phyloP scores from a whole-genome alignment of 306 rosid species.

The Fagus crenata region DNA sequence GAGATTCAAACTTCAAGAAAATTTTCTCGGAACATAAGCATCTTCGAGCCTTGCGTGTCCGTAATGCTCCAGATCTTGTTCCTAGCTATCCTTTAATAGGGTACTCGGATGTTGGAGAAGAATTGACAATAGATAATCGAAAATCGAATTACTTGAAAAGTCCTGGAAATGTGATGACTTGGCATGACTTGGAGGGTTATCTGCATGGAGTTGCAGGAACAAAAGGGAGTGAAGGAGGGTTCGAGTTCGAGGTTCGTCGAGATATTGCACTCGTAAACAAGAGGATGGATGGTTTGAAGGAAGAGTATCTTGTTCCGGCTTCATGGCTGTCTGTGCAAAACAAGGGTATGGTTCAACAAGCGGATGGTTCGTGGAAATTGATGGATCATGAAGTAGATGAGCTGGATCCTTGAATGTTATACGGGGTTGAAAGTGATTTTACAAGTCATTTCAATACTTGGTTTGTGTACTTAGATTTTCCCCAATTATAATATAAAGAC shows the following conservation, averaged over 20 bases:
- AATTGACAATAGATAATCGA: conserved; percentile 54
- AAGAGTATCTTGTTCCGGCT: conserved; percentile 60
- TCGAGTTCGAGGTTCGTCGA: conserved; percentile 57
- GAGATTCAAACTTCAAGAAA: conserved; percentile 56
- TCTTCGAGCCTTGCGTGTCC: conserved; percentile 45
- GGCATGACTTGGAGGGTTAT: conserved; percentile 83
- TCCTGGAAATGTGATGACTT: conserved; percentile 56
- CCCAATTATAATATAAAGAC: no score
- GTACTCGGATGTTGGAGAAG: conserved; percentile 67
- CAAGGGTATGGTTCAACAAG: conserved; percentile 84
- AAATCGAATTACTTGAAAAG: conserved; percentile 68
- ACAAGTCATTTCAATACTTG: not conserved
- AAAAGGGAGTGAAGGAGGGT: conserved; percentile 57
- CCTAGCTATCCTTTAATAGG: conserved; percentile 75
- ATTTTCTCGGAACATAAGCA: conserved; percentile 37
- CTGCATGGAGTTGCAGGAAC: conserved; percentile 91
- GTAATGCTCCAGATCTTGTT: conserved; percentile 64
- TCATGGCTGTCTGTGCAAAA: conserved; percentile 65
- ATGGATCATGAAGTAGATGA: conserved; percentile 53
- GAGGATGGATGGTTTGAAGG: conserved; percentile 48
- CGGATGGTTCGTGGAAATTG: conserved; percentile 81
- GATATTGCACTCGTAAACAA: conserved; percentile 72
- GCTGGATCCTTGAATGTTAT: not conserved
- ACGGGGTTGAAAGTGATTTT: not conserved
- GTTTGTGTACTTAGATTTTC: no score